These are phyloP conservation scores for Leptographium wingfieldii DNA, from an alignment of 2,329 filamentous ascomycete genomes.

Conservation along the genomic window DNA sequence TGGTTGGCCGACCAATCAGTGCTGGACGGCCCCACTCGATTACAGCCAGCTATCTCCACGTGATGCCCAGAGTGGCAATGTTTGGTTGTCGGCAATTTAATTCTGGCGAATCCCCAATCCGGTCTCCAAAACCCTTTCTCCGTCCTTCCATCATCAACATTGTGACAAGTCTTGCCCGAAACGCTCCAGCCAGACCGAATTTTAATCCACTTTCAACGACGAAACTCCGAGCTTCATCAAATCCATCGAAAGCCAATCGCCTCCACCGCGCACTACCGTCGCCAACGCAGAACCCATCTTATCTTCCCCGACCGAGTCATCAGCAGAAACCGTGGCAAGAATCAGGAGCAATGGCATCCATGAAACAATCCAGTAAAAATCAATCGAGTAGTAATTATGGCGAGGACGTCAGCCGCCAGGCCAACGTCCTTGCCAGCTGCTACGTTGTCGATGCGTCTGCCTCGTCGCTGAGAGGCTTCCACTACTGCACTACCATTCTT, in stretches of 20 bases:
- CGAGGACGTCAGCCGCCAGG: slow-evolving; percentile 49
- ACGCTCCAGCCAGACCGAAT: neutral
- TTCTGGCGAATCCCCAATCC: neutral
- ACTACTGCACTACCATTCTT: slow-evolving; percentile 90
- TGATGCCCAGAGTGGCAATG: neutral
- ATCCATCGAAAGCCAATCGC: neutral
- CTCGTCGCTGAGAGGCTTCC: slow-evolving; percentile 66
- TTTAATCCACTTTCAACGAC: neutral
- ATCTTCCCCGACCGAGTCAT: neutral
- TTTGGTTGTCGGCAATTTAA: neutral
- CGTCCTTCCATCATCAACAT: neutral
- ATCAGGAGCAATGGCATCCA: slow-evolving; percentile 44
- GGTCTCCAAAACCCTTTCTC: neutral
- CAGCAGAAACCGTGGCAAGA: slow-evolving; percentile 16
- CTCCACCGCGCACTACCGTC: neutral
- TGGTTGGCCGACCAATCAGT: too few relatives aligned
- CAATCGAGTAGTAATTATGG: slow-evolving; percentile 70
- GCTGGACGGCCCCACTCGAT: too few relatives aligned
- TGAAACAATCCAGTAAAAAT: slow-evolving; percentile 57
- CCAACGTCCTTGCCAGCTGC: slow-evolving; percentile 81
- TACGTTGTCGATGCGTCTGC: slow-evolving; percentile 64
- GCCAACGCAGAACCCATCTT: neutral
- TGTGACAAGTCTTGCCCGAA: neutral
- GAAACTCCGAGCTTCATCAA: neutral
- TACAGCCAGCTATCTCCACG: neutral